These are phyloP conservation scores for Bothriochloa decipiens DNA, from an alignment of 176 grass and related monocot genomes.

Conservation along the genomic window DNA sequence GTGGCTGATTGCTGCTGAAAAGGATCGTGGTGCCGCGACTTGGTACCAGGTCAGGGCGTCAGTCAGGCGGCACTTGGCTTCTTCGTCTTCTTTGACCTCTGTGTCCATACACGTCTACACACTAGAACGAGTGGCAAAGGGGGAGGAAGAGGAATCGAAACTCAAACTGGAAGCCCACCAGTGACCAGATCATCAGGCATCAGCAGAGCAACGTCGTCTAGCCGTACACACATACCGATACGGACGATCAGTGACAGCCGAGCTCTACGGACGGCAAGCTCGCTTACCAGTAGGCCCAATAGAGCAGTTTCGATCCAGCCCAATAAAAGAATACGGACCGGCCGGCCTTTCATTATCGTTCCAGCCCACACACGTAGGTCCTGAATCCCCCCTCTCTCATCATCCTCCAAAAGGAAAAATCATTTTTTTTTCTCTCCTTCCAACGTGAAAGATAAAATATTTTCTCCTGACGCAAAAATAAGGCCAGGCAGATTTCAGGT, in stretches of 20 bases:
- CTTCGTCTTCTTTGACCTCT: constrained; percentile 7
- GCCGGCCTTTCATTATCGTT: background rate
- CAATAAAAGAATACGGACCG: background rate
- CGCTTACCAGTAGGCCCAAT: background rate
- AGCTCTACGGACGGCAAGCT: background rate
- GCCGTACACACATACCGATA: background rate
- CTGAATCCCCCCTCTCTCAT: background rate
- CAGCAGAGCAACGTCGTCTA: background rate
- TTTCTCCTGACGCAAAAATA: background rate
- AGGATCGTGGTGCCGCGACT: background rate
- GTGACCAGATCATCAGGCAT: background rate
- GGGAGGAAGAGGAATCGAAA: background rate
- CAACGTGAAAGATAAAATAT: background rate
- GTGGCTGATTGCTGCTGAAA: background rate
- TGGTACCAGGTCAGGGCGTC: background rate
- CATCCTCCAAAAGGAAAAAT: background rate
- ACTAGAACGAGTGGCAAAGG: background rate
- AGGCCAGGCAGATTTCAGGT: background rate
- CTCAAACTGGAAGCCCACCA: background rate
- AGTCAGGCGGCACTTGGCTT: too few relatives aligned
- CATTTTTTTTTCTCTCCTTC: background rate
- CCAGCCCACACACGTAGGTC: background rate
- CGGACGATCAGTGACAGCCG: background rate
- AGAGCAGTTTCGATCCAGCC: background rate
- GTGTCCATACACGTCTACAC: background rate